Conservation (phyloP, 2,329 filamentous ascomycete species). For the Hypomyces perniciosus region DNA sequence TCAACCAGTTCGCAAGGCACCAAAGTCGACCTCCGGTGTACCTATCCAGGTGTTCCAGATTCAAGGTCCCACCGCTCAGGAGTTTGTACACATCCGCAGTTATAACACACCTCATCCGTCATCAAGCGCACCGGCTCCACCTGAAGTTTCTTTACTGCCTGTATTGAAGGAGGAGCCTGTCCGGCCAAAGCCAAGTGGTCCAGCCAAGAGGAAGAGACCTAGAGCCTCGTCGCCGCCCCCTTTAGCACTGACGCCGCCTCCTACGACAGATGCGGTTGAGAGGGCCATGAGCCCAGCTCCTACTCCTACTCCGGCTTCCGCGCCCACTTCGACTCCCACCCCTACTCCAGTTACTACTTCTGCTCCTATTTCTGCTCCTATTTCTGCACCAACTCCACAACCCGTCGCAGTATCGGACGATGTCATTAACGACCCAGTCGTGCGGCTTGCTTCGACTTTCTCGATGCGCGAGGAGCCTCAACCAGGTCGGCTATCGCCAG, state of each 20-base stretch:
- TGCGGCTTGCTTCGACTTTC: constrained; percentile 11
- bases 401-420: constrained; percentile 7
- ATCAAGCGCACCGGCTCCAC: constrained; percentile 13
- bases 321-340: background rate
- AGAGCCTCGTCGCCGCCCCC: constrained; percentile 17
- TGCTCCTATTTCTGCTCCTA: constrained; percentile 14
- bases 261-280: constrained; percentile 33
- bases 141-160: constrained; percentile 21
- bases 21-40: constrained; percentile 30
- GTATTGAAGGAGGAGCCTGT: constrained; percentile 18
- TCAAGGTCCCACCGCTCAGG: constrained; percentile 30
- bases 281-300: constrained; percentile 24
- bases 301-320: background rate
- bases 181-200: constrained; percentile 11
- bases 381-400: constrained; percentile 12
- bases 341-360: constrained; percentile 3
- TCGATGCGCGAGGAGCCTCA: constrained; percentile 4
- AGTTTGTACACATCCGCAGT: constrained; percentile 31
- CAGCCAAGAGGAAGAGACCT: constrained; percentile 17
- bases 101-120: constrained; percentile 18
- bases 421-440: constrained; percentile 6
- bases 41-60: constrained; percentile 41
- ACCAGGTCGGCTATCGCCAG: background rate
- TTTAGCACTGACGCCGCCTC: constrained; percentile 32
- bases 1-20: constrained; percentile 19